Base-by-base conservation (phyloP, 2,329 filamentous ascomycete genomes). In the Arthrobotrys musiformis region DNA sequence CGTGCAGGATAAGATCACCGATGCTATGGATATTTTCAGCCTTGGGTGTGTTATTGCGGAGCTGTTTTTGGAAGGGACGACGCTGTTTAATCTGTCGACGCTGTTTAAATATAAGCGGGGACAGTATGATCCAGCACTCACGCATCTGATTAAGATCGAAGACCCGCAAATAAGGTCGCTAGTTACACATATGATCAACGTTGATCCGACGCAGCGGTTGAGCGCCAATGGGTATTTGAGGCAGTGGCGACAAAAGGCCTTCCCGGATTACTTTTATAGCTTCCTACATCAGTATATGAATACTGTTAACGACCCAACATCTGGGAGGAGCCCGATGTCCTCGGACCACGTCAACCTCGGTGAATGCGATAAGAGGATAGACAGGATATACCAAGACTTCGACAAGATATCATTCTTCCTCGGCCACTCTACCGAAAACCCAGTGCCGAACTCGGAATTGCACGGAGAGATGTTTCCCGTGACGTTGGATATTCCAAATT, bases 21-120 rank as follows among this genome's bases (percentile, higher is more conserved):
- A 94, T 94, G 94, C 95, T 40, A 99, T 99, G 96, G 95, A 99
- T 82, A 91, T 99, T 37, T 99, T 99, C 85, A 98, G 95, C 83
- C 92, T 91, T 22, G 95, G 95, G 6, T 99, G 96, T 82, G 94
- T 98, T 42, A 97, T 99, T 81, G 95, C 95, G 0, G 95, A 99
- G 83, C 87, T 99, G 40, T 97, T 99, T 80, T 88, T 98, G 4
- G 95, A 99, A 84, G 89, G 93, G 0, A 81, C 80, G 24, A 94
- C 96, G 7, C 94, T 98, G n/a, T 98, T 99, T 84, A 97, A 90
- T n/a, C 87, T 99, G 9, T 97, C 93, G 81, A 94, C 98, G 83
- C 88, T 99, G 64, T 98, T 94, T 86, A 94, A 94, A 82, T 99
- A 97, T 82, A 91, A 93, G 44, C 91, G 92, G 79, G 92, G 93